Evolutionary conservation across 305 asterid species (phyloP), one percentile per base, ranked within the genome.

Genomic region (Fraxinus platypoda): DNA sequence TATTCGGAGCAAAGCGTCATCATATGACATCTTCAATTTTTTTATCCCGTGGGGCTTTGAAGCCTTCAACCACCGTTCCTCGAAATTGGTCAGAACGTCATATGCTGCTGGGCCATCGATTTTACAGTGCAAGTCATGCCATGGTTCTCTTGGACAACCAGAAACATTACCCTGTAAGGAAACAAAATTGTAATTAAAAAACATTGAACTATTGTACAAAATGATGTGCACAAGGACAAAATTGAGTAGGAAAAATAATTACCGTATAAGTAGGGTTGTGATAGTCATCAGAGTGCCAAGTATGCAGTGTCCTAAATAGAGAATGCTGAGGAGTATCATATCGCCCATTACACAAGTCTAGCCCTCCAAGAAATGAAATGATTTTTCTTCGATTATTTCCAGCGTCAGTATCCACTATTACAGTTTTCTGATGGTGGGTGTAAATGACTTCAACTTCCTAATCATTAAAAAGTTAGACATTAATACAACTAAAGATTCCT

Each of bases 41-140:
- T 91, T 91, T 37, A 93, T 91, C 75, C 98, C 98, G 17, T 78
- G 95, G 12, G 97, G 99, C 89, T 93, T 95, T 21, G 98, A 85
- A 78, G 97, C 98, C 89, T 93, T 97, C 78, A 89, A 33, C 99
- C 99, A 97, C 57, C 99, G 92, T 82, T 93, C 97, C 89, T 97
- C 98, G 68, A 97, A 97, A 88, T 97, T 97, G 75, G 90, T 83
- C 73, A 97, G 89, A 62, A 97, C 93, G 87, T 97, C 99, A 84
- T 95, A 97, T 2, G 99, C 99, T 82, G 99, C 99, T 2, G 98
- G 98, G 71, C 99, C 98, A 34, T 97, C 98, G 78, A 97, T 97
- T 87, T 90, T 94, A 83, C 93, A 83, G 87, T 97, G 98, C 92
- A 97, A 87, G 85, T 97, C 99, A 82, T 97, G 99, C 99, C 99